Conservation (phyloP, 2,329 filamentous ascomycete species). For the Fusarium bulbicola region DNA sequence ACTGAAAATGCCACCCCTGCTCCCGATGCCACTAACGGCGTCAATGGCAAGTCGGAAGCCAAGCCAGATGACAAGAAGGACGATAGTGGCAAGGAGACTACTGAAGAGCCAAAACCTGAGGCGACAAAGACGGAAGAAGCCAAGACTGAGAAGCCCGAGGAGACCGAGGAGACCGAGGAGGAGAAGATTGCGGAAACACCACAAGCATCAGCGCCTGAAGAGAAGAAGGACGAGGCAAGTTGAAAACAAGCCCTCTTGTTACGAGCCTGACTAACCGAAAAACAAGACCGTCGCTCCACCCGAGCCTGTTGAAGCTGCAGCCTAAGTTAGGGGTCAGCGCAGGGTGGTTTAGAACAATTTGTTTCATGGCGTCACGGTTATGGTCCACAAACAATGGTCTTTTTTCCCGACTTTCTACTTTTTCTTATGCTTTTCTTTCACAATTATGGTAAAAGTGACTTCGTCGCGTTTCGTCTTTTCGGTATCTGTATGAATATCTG, state of each 20-base stretch:
- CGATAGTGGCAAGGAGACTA: conserved; percentile 52
- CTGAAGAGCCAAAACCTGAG: conserved; percentile 51
- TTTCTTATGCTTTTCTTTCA: conserved; percentile 24
- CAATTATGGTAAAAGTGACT: conserved; percentile 40
- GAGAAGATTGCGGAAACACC: conserved; percentile 22
- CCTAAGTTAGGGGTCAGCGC: conserved; percentile 40
- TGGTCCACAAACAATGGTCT: conserved; percentile 38
- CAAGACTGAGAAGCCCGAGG: conserved; percentile 39
- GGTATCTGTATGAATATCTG: conserved; percentile 44
- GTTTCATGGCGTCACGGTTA: conserved; percentile 43
- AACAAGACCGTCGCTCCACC: conserved; percentile 42
- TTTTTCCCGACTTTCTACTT: conserved; percentile 31
- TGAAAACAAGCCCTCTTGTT: neutral
- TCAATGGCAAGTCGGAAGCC: conserved; percentile 56
- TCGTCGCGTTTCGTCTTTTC: conserved; percentile 29
- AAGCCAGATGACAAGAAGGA: conserved; percentile 53
- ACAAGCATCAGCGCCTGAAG: conserved; percentile 28
- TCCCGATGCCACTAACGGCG: conserved; percentile 54
- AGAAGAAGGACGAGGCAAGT: conserved; percentile 50
- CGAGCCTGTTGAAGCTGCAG: conserved; percentile 50
- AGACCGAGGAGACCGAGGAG: conserved; percentile 38
- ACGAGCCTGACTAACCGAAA: conserved; percentile 13
- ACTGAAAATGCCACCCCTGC: conserved; percentile 59
- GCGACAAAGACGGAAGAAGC: conserved; percentile 44
- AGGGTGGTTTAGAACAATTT: conserved; percentile 38